Evolutionary conservation across 2,329 filamentous ascomycete genomes (phyloP).

Genomic region (Clarireedia monteithiana): DNA sequence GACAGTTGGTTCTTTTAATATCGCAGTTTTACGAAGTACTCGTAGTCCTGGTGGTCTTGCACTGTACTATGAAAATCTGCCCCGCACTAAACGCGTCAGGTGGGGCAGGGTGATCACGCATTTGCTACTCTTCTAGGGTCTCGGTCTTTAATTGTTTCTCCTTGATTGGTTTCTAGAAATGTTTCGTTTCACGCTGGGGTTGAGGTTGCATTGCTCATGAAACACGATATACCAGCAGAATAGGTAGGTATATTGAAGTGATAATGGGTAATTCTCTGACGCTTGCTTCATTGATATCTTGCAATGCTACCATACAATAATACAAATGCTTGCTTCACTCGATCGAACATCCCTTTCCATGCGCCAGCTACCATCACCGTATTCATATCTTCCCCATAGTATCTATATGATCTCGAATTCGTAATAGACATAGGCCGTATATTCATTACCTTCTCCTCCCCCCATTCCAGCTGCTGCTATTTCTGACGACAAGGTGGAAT

Average conservation of each 20-base stretch:
- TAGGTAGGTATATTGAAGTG: no score
- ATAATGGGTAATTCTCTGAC: background rate
- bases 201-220: no score
- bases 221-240: no score
- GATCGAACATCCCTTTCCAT: constrained; percentile 13
- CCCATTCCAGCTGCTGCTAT: constrained; percentile 68
- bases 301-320: constrained; percentile 14
- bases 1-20: no score
- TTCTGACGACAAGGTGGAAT: constrained; percentile 69
- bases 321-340: constrained; percentile 16
- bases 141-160: no score
- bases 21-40: no score
- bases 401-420: constrained; percentile 66
- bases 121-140: background rate
- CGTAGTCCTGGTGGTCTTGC: background rate
- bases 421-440: constrained; percentile 96
- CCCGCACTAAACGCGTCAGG: constrained; percentile 1
- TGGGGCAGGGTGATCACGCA: background rate
- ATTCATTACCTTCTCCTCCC: constrained; percentile 69
- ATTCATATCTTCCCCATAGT: background rate
- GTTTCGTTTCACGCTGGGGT: no score
- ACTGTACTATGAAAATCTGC: constrained; percentile 1
- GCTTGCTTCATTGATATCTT: constrained; percentile 1
- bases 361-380: constrained; percentile 12
- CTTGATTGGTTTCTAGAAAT: no score